Evolutionary conservation across 2,329 filamentous ascomycete genomes (phyloP).

Genomic region (Chrysosporium queenslandicum): DNA sequence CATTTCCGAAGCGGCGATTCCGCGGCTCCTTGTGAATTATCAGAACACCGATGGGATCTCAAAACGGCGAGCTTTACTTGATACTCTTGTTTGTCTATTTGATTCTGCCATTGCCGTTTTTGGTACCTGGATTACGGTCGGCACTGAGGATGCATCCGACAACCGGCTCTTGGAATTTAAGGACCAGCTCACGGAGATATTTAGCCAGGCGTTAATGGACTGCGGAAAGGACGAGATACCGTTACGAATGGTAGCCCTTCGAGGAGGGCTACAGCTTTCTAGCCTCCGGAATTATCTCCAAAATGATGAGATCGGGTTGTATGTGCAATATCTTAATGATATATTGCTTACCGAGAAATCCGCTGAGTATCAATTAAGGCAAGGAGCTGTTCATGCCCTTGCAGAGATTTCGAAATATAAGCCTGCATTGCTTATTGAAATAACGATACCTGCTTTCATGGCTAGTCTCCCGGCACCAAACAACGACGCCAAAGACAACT

Average conservation of each 20-base stretch:
- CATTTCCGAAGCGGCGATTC: constrained; percentile 47
- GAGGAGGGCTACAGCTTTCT: constrained; percentile 40
- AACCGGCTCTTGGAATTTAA: constrained; percentile 42
- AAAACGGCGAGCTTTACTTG: constrained; percentile 53
- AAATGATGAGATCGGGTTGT: constrained; percentile 44
- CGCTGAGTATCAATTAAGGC: constrained; percentile 48
- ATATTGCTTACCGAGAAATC: constrained; percentile 51
- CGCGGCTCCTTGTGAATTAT: constrained; percentile 50
- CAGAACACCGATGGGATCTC: constrained; percentile 52
- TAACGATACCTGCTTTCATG: constrained; percentile 57
- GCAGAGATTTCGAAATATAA: constrained; percentile 53
- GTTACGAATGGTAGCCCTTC: constrained; percentile 41
- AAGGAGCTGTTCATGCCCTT: constrained; percentile 49
- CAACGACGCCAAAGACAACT: constrained; percentile 37
- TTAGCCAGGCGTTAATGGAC: constrained; percentile 46
- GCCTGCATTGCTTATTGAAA: constrained; percentile 52
- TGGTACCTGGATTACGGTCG: constrained; percentile 45
- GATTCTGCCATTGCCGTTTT: constrained; percentile 49
- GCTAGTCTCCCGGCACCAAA: constrained; percentile 52
- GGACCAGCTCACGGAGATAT: constrained; percentile 45
- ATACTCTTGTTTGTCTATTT: constrained; percentile 50
- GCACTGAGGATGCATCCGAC: constrained; percentile 24
- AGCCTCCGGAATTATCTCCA: constrained; percentile 40
- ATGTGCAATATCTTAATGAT: constrained; percentile 50
- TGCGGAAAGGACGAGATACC: constrained; percentile 43